Percentiles rank a stretch among this genome's conserved stretches.
Evolutionary conservation across 1,139 yeast genomes (phyloP).

Genomic region (Taiozyma sp.): DNA sequence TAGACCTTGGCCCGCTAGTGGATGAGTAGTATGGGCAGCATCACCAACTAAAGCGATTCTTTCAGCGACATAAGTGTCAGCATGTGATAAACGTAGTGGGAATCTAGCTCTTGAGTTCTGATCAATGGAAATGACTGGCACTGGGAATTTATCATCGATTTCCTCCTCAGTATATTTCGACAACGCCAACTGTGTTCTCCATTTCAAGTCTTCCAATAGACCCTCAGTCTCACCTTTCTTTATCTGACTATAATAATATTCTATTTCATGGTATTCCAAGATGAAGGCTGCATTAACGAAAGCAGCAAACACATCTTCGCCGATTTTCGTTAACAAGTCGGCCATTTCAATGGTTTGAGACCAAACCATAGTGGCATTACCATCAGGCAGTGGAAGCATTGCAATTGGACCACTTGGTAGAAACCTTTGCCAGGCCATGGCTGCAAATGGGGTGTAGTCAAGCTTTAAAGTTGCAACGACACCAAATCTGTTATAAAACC

Average conservation of each 20-base stretch:
- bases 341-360: slow-evolving; percentile 78
- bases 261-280: slow-evolving; percentile 70
- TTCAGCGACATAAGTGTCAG: slow-evolving; percentile 79
- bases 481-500: slow-evolving; percentile 87
- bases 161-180: slow-evolving; percentile 35
- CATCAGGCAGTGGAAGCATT: slow-evolving; percentile 78
- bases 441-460: slow-evolving; percentile 63
- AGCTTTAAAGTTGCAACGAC: slow-evolving; percentile 82
- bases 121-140: slow-evolving; percentile 50
- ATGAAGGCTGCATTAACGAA: slow-evolving; percentile 85
- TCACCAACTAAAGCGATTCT: slow-evolving; percentile 92
- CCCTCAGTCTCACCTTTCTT: slow-evolving; percentile 42
- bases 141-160: slow-evolving; percentile 59
- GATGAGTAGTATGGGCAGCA: slow-evolving; percentile 98
- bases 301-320: slow-evolving; percentile 57
- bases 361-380: slow-evolving; percentile 91
- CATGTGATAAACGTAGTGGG: slow-evolving; percentile 85
- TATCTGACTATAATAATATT: slow-evolving; percentile 60
- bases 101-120: slow-evolving; percentile 75
- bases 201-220: slow-evolving; percentile 60
- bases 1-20: slow-evolving; percentile 96
- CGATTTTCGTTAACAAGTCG: slow-evolving; percentile 49
- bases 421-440: slow-evolving; percentile 91
- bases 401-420: slow-evolving; percentile 93
- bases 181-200: slow-evolving; percentile 55